Conservation (phyloP, 2,329 filamentous ascomycete species). For the Lasiodiplodia sp. region DNA sequence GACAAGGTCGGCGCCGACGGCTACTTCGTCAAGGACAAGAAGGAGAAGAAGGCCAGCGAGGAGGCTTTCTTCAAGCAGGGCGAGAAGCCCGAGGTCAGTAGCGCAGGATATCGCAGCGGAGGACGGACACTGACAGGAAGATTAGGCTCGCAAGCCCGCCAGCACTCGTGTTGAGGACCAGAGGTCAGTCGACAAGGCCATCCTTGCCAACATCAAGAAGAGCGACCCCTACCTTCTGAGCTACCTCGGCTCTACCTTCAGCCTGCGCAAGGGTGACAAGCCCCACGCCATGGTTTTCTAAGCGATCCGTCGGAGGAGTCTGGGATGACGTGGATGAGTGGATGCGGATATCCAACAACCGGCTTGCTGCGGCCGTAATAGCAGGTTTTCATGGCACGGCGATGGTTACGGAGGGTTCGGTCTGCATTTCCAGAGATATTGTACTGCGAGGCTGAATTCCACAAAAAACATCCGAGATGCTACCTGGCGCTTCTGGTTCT, state of each 20-base stretch:
- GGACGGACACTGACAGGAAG: constrained; percentile 34
- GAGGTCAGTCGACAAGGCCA: constrained; percentile 97
- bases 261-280: constrained; percentile 98
- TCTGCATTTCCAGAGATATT: constrained; percentile 50
- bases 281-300: constrained; percentile 99
- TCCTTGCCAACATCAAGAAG: constrained; percentile 98
- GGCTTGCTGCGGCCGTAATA: constrained; percentile 50
- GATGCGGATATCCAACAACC: constrained; percentile 50
- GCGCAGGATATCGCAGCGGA: constrained; percentile 6
- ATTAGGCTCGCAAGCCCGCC: constrained; percentile 93
- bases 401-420: constrained; percentile 47
- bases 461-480: constrained; percentile 36
- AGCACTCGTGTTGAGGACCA: constrained; percentile 95
- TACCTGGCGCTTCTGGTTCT: constrained; percentile 31
- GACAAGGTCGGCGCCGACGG: constrained; percentile 82
- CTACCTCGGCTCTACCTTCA: constrained; percentile 97
- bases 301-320: constrained; percentile 35
- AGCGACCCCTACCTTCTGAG: constrained; percentile 82
- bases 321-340: constrained; percentile 29
- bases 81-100: constrained; percentile 92
- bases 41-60: constrained; percentile 93
- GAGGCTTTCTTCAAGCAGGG: constrained; percentile 99
- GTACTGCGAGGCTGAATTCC: constrained; percentile 51
- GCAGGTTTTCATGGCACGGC: constrained; percentile 42
- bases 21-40: constrained; percentile 98